Conservation (phyloP, 75 land plant genomes). For the Azolla pinnata region DNA sequence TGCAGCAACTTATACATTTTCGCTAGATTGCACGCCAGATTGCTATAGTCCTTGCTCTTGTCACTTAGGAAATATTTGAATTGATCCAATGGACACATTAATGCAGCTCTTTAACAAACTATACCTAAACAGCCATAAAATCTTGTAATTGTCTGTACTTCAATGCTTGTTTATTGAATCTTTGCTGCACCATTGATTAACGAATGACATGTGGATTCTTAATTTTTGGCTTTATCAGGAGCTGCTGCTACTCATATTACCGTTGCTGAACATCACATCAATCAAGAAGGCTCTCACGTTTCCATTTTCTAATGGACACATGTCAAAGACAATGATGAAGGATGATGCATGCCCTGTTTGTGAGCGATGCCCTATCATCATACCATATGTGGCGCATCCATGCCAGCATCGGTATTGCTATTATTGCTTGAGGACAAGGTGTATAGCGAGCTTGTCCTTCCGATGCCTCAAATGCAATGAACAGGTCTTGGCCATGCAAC, state of each 20-base stretch:
- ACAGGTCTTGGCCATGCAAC: conserved; percentile 67
- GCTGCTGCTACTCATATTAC: conserved; percentile 74
- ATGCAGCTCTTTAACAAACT: no score
- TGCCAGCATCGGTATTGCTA: conserved; percentile 90
- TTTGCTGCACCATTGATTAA: no score
- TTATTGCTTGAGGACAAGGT: conserved; percentile 74
- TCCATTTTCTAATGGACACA: conserved; percentile 61
- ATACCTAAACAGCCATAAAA: no score
- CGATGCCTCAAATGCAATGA: conserved; percentile 66
- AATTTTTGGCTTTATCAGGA: conserved; percentile 43
- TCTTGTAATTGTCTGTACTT: no score
- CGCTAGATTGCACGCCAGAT: no score
- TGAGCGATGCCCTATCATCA: conserved; percentile 50
- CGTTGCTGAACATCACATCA: conserved; percentile 74
- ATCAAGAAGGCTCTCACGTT: conserved; percentile 53
- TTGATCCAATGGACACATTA: no score
- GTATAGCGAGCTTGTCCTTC: conserved; percentile 45
- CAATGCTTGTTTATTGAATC: no score
- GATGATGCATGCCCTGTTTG: conserved; percentile 81
- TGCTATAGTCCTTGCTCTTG: no score
- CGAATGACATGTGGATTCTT: no score
- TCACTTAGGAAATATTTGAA: no score
- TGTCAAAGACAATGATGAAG: conserved; percentile 31
- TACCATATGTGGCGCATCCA: conserved; percentile 76
- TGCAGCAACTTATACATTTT: no score